These are phyloP conservation scores for Pseudogymnoascus verrucosus DNA, from an alignment of 2,329 filamentous ascomycete genomes.

Conservation along the genomic window DNA sequence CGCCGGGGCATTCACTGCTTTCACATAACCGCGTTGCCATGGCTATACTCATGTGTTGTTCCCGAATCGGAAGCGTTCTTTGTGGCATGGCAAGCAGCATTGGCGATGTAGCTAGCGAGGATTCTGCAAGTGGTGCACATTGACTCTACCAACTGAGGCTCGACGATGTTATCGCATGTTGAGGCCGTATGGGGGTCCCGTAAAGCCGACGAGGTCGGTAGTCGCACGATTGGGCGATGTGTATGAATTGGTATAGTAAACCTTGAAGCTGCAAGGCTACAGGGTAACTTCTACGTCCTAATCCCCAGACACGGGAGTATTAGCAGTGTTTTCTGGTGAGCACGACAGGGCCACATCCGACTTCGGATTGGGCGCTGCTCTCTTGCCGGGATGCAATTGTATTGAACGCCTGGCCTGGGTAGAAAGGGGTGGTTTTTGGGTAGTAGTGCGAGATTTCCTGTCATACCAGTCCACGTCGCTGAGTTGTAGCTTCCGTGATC, in stretches of 20 bases:
- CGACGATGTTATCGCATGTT: background rate
- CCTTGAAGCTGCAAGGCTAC: constrained; percentile 5
- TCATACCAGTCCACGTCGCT: constrained; percentile 96
- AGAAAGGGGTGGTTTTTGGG: background rate
- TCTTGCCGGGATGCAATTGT: background rate
- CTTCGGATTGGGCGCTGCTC: constrained; percentile 2
- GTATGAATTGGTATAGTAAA: background rate
- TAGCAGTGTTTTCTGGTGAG: constrained; percentile 3
- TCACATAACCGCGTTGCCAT: background rate
- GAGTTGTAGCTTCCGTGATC: constrained; percentile 82
- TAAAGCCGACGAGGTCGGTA: background rate
- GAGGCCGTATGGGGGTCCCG: background rate
- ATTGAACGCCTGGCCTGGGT: background rate
- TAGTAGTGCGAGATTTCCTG: constrained; percentile 11
- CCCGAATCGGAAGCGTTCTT: background rate
- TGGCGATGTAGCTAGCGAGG: background rate
- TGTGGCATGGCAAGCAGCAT: background rate
- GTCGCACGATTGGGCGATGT: background rate
- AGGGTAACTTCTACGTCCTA: constrained; percentile 7
- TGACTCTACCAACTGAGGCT: background rate
- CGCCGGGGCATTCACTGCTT: background rate
- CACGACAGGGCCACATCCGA: background rate
- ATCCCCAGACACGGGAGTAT: constrained; percentile 5
- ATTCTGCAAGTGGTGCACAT: background rate
- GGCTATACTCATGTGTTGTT: background rate